phyloP scores from a whole-genome alignment of 2,329 filamentous ascomycete species.

The Aspergillus udagawae region DNA sequence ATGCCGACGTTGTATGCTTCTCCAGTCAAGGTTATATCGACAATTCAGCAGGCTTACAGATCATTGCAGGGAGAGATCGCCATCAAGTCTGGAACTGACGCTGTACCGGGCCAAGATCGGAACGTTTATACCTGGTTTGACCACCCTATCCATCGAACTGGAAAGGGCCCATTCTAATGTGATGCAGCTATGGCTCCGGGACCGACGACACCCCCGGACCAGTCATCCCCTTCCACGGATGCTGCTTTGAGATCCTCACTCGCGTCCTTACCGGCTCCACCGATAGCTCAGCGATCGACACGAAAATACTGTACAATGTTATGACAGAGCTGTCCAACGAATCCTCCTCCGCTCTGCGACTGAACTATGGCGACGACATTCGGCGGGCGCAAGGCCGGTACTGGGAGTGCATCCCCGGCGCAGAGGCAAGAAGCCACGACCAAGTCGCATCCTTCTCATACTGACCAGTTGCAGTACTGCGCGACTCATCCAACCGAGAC shows the following conservation, averaged over 20 bases:
- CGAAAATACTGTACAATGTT: slow-evolving; percentile 14
- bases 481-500: slow-evolving; percentile 14
- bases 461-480: slow-evolving; percentile 12
- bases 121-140: slow-evolving; percentile 15
- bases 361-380: slow-evolving; percentile 17
- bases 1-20: slow-evolving; percentile 16
- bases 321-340: slow-evolving; percentile 13
- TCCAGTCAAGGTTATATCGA: neutral
- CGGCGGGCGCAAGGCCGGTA: slow-evolving; percentile 18
- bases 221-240: slow-evolving; percentile 19
- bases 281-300: slow-evolving; percentile 10
- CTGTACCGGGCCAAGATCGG: neutral
- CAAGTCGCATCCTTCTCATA: neutral
- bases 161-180: neutral
- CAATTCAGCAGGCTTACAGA: neutral
- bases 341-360: slow-evolving; percentile 9
- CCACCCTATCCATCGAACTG: neutral
- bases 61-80: slow-evolving; percentile 14
- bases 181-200: slow-evolving; percentile 14
- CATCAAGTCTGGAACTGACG: slow-evolving; percentile 11
- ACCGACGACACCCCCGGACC: slow-evolving; percentile 16
- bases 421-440: slow-evolving; percentile 10
- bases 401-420: slow-evolving; percentile 19
- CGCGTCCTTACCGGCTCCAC: slow-evolving; percentile 12
- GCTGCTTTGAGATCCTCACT: slow-evolving; percentile 18